Conservation (phyloP, 805 yeast species). For the Starmerella kuoi region DNA sequence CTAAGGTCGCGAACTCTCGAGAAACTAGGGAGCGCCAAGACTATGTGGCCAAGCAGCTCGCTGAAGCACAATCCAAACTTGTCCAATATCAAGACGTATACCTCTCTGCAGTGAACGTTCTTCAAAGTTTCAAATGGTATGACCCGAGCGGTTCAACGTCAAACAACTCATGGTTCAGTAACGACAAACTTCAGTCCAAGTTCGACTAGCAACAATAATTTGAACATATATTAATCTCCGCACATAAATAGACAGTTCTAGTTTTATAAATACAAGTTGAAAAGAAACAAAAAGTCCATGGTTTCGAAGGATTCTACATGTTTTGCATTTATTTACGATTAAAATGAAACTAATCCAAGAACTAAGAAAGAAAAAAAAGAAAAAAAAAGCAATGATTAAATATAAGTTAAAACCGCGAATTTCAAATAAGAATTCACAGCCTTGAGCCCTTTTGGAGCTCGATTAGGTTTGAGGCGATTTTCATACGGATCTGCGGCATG, state of each 20-base stretch:
- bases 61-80: conserved; percentile 31
- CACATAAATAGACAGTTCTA: not conserved
- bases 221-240: not conserved
- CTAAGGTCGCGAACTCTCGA: conserved; percentile 17
- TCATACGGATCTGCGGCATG: conserved; percentile 52
- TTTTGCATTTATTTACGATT: too few relatives aligned
- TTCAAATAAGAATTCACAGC: not conserved
- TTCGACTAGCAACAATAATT: not conserved
- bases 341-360: too few relatives aligned
- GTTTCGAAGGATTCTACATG: too few relatives aligned
- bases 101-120: not conserved
- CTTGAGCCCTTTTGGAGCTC: not conserved
- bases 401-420: too few relatives aligned
- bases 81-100: not conserved
- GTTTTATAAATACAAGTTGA: too few relatives aligned
- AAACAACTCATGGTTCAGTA: not conserved
- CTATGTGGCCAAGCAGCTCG: conserved; percentile 2
- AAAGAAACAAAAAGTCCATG: too few relatives aligned
- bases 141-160: not conserved
- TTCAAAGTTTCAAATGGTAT: conserved; percentile 5
- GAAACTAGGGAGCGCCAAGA: conserved; percentile 5
- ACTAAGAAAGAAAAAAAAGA: too few relatives aligned
- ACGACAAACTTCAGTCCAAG: not conserved
- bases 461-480: conserved; percentile 40
- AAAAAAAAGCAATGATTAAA: too few relatives aligned